Evolutionary conservation across 129 eudicot genomes (phyloP).

Genomic region (Flaveria bidentis): DNA sequence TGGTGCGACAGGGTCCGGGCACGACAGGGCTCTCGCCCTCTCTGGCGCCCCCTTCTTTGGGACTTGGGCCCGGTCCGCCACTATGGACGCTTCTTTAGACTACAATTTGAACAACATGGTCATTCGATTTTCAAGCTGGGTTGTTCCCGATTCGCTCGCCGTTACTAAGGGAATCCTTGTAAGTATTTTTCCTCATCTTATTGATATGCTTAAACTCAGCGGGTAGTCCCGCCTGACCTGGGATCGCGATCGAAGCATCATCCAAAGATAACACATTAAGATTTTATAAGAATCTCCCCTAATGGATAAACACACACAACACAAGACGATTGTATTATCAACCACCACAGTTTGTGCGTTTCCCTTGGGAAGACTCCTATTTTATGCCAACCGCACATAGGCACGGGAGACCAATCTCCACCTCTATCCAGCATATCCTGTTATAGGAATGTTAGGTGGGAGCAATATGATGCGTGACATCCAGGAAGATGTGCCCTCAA

Average conservation of each 20-base stretch:
- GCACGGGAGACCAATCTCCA: background rate
- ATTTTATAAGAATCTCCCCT: too few relatives aligned
- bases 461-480: too few relatives aligned
- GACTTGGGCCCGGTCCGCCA: background rate
- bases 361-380: too few relatives aligned
- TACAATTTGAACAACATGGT: too few relatives aligned
- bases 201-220: constrained; percentile 10
- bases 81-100: too few relatives aligned
- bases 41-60: background rate
- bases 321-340: background rate
- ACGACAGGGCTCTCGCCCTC: background rate
- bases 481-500: too few relatives aligned
- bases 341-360: background rate
- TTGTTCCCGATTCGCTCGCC: background rate
- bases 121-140: too few relatives aligned
- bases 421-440: background rate
- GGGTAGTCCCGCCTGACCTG: constrained; percentile 9
- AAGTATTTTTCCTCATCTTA: background rate
- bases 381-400: background rate
- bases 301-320: too few relatives aligned
- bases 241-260: background rate
- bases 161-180: background rate
- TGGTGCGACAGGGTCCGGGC: too few relatives aligned
- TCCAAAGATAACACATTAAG: too few relatives aligned
- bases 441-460: too few relatives aligned